Conservation (phyloP, 2,329 filamentous ascomycete species). For the Bretziella fagacearum region DNA sequence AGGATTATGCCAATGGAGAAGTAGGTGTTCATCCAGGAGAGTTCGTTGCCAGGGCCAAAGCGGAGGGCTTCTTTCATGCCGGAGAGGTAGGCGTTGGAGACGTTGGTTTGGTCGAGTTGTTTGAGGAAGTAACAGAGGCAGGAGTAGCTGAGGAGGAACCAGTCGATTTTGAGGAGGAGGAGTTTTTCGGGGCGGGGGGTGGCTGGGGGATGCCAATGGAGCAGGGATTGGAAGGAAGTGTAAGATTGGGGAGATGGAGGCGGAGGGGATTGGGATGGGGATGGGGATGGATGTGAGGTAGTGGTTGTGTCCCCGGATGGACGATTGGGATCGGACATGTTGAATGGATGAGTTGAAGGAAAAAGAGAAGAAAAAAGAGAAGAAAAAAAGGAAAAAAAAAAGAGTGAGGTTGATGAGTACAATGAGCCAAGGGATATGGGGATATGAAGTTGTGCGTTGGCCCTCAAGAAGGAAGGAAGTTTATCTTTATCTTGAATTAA, state of each 20-base stretch:
- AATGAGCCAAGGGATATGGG: too few relatives aligned
- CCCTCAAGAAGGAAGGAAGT: too few relatives aligned
- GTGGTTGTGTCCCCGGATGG: not conserved
- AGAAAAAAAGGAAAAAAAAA: too few relatives aligned
- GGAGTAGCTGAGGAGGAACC: conserved; percentile 41
- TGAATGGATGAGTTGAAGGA: too few relatives aligned
- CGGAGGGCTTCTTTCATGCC: conserved; percentile 19
- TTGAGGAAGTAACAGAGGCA: conserved; percentile 41
- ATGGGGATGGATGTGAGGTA: not conserved
- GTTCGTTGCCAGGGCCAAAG: conserved; percentile 12
- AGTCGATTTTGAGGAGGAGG: conserved; percentile 33
- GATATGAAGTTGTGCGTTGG: too few relatives aligned
- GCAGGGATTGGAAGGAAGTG: conserved; percentile 16
- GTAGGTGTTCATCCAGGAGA: conserved; percentile 28
- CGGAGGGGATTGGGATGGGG: not conserved
- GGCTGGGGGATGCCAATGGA: conserved; percentile 27
- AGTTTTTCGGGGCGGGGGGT: conserved; percentile 26
- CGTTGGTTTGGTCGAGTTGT: conserved; percentile 25
- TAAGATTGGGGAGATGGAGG: not conserved
- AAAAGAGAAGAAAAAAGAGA: too few relatives aligned
- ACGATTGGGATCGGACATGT: not conserved
- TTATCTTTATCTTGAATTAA: too few relatives aligned
- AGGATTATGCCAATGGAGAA: conserved; percentile 32
- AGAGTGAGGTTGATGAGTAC: too few relatives aligned
- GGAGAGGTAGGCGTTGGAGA: conserved; percentile 23